A percentile compares a stretch with the other conserved stretches of the same genome.
Conservation (phyloP, 208 protist species). For the Porcisia hertigi region DNA sequence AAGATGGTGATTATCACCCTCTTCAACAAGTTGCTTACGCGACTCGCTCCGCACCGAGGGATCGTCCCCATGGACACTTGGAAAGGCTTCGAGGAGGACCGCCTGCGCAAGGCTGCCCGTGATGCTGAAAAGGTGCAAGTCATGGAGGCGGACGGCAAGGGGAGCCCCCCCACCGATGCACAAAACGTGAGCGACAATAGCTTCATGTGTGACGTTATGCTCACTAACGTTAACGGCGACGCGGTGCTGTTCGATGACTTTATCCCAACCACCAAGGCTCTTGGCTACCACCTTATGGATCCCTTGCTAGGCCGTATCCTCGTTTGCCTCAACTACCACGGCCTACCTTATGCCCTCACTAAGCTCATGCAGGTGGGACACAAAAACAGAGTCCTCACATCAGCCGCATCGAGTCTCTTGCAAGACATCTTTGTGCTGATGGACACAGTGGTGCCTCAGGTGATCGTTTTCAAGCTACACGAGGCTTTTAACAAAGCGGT, state of each 20-base stretch:
- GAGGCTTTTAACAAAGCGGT: conserved; percentile 76
- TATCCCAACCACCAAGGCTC: conserved; percentile 82
- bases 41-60: conserved; percentile 82
- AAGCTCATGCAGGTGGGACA: conserved; percentile 56
- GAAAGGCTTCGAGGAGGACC: conserved; percentile 69
- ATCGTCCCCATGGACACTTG: conserved; percentile 62
- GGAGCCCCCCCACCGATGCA: conserved; percentile 12
- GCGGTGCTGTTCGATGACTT: conserved; percentile 39
- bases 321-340: conserved; percentile 76
- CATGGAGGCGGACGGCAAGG: conserved; percentile 10
- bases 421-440: conserved; percentile 87
- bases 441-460: conserved; percentile 84
- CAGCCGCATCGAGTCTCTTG: conserved; percentile 66
- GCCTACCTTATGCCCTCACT: conserved; percentile 83
- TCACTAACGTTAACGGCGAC: conserved; percentile 27
- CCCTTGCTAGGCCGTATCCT: conserved; percentile 72
- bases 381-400: conserved; percentile 48
- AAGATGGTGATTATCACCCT: conserved; percentile 88
- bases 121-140: conserved; percentile 26
- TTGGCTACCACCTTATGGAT: conserved; percentile 87
- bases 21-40: conserved; percentile 78
- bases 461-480: conserved; percentile 74
- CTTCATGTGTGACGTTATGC: conserved; percentile 21
- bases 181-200: conserved; percentile 22
- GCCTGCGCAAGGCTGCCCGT: conserved; percentile 33